Base-by-base conservation (phyloP, 2,329 filamentous ascomycete genomes). In the Sporothrix schenckii region DNA sequence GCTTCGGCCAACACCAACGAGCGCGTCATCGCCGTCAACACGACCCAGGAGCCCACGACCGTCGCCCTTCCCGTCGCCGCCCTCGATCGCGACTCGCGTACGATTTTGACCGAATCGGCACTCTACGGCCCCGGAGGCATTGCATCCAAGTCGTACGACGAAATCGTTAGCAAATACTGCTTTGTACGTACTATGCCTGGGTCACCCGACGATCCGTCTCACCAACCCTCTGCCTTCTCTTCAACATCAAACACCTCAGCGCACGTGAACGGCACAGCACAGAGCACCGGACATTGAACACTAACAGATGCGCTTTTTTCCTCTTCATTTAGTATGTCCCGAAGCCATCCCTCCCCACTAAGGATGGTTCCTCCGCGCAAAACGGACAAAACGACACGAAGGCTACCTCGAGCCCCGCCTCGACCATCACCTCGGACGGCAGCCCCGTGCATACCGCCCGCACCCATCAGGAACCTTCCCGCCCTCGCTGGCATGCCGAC, bases 91-190 rank as follows among this genome's bases (percentile, higher is more conserved):
- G 65, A 69, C 66, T 49, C 68, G 5, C 67, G 66, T 11, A 50
- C 54, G 16, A 72, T 70, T 16, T 24, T 68, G 34, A 27, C 69
- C 21, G 69, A 69, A 3, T 66, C 71, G 34, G 68, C 77, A 76
- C 76, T 76, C 58, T 74, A 70, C 53, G 71, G 84, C 83, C 79
- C 81, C 74, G 75, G 82, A 65, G 81, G 81, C 77, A 90, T 97
- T 74, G 88, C 94, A 72, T 96, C 93, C 74, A 89, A 92, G 72
- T 94, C 94, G 72, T 98, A 99, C 80, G 92, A 96, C 82, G 95
- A 99, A 82, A 87, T 99, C 74, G 91, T 99, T 80, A 94, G 97
- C 85, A 97, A 97, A 85, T 99, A 97, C 86, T 99, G 95, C 87
- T 99, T 98, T 88, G 94, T 97, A 94, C 89, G 94, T 97, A 86